Evolutionary conservation across 345 rosid genomes (phyloP).

Genomic region (Hibiscus syriacus): DNA sequence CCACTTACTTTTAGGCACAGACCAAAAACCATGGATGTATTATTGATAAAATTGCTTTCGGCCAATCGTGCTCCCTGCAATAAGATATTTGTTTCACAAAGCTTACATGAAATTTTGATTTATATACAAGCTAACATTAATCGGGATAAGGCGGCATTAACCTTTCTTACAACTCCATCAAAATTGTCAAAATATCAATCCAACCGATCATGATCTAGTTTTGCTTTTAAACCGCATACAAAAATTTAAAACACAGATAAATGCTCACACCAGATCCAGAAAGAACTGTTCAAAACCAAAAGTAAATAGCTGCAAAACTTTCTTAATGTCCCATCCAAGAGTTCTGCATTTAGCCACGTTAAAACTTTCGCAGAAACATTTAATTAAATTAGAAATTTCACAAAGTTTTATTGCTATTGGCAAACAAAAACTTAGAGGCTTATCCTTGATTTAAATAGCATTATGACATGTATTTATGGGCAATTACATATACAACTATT

Average conservation of each 20-base stretch:
- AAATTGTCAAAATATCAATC: not conserved
- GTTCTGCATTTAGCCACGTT: not conserved
- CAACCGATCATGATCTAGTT: not conserved
- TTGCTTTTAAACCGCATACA: not conserved
- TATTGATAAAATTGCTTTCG: slow-evolving; percentile 91
- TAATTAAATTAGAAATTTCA: not conserved
- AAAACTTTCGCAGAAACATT: not conserved
- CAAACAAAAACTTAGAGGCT: not conserved
- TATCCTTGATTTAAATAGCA: not conserved
- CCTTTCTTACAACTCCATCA: not conserved
- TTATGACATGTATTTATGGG: not conserved
- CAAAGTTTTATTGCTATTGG: not conserved
- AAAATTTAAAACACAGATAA: not conserved
- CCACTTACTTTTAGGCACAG: slow-evolving; percentile 71
- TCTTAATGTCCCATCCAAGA: not conserved
- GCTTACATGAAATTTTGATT: not conserved
- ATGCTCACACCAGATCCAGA: not conserved
- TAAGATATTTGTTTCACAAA: not conserved
- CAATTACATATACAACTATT: not conserved
- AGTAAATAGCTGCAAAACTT: not conserved
- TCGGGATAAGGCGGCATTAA: not conserved
- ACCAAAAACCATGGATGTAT: slow-evolving; percentile 90
- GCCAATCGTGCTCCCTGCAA: slow-evolving; percentile 79
- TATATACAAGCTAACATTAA: not conserved
- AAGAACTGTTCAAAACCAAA: not conserved